Evolutionary conservation across 1,284 basidiomycete genomes (phyloP).

Genomic region (Ceratobasidium sp.): DNA sequence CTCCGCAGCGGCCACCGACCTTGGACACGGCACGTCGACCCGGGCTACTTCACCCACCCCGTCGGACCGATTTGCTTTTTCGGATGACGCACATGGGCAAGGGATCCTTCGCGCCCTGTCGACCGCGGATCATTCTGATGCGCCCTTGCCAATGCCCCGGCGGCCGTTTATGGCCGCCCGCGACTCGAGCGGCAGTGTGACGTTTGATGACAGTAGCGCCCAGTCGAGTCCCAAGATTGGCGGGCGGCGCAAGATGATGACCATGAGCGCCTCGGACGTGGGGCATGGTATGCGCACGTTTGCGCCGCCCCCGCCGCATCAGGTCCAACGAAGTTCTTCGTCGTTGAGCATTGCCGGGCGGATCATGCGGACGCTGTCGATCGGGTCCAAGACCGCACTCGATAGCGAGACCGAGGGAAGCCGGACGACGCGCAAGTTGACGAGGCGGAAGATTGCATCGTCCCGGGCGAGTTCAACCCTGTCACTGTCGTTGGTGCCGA

Average conservation of each 20-base stretch:
- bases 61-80: slow-evolving; percentile 28
- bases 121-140: slow-evolving; percentile 6
- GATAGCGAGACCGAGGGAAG: not conserved
- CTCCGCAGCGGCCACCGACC: slow-evolving; percentile 13
- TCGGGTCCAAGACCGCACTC: not conserved
- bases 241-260: slow-evolving; percentile 27
- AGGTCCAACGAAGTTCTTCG: slow-evolving; percentile 28
- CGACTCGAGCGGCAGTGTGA: slow-evolving; percentile 28
- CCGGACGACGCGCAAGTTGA: slow-evolving; percentile 21
- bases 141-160: slow-evolving; percentile 13
- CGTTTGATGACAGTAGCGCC: slow-evolving; percentile 32
- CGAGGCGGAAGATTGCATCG: not conserved
- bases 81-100: slow-evolving; percentile 4
- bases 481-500: not conserved
- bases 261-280: slow-evolving; percentile 25
- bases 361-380: slow-evolving; percentile 22
- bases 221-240: slow-evolving; percentile 27
- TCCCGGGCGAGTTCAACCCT: not conserved
- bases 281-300: not conserved
- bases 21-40: slow-evolving; percentile 8
- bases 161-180: slow-evolving; percentile 25
- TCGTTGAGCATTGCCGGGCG: slow-evolving; percentile 29
- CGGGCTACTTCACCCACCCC: slow-evolving; percentile 13
- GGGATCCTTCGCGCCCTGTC: slow-evolving; percentile 27
- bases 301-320: not conserved